Base-by-base conservation (phyloP, 108 stramenopile genomes). In the Asterionellopsis glacialis region DNA sequence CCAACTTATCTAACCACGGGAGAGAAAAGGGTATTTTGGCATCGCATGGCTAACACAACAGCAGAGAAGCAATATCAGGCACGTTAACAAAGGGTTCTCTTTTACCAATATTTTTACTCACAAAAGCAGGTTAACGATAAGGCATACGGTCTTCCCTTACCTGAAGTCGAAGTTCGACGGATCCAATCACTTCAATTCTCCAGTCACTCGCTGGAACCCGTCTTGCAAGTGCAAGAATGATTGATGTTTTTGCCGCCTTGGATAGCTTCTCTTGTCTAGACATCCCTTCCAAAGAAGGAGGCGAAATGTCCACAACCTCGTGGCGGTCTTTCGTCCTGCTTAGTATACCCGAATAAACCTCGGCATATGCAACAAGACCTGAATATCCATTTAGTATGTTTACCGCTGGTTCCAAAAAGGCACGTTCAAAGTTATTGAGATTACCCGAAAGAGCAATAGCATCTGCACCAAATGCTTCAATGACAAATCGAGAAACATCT, bases 11-110 rank as follows among this genome's bases (percentile, higher is more conserved):
- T 27, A 87, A 56, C 87, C 87, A 93, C 44, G 85, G 91, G 51
- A 88, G 73, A 49, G 74, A 80, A 50, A 92, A 92, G 1, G 90
- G 90, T 25, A 92, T 92, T 57, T 92, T 92, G 10, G 87, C 87
- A 73, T 92, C 90, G 40, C 84, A 83, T 41, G 83, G 87, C 68
- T 76, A 23, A 23, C 25, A 54, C 25, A 18, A 58, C 14, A 4
- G 28, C 57, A 58, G 4, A 58, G 13, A 51, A 10, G 10, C 51
- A 11, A 13, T 18, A 10, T 51, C 18, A 51, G 51, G 11, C 51
- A 52, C 18, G 11, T 11, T 19, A 52, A 11, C 18, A 12, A 52
- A 22, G n/a, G 12, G n/a, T 22, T 52, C 21, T 16, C 11, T 19
- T 22, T 52, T 18, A 11, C 18, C 21, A 54, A 13, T 22, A 7